Evolutionary conservation across 257 asterid species (phyloP).

Genomic region (Lavandula angustifolia): DNA sequence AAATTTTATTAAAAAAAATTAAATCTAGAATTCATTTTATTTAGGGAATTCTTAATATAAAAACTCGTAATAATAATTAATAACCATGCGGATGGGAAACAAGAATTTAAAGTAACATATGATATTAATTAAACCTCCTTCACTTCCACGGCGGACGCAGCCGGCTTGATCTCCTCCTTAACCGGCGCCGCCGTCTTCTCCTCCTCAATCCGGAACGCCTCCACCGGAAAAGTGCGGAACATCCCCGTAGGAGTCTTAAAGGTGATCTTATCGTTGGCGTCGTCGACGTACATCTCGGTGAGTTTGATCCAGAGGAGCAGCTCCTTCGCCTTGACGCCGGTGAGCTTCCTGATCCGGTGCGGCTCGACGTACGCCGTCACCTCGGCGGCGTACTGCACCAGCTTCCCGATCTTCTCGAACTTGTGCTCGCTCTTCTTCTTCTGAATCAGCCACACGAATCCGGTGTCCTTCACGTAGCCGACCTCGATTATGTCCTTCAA

Average conservation of each 20-base stretch:
- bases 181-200: not conserved
- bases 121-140: conserved; percentile 3
- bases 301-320: conserved; percentile 57
- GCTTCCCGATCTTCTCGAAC: conserved; percentile 54
- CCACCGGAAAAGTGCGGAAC: conserved; percentile 49
- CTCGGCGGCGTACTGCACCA: conserved; percentile 49
- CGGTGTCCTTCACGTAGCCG: conserved; percentile 56
- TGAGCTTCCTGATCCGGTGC: conserved; percentile 47
- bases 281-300: conserved; percentile 50
- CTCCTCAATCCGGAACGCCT: conserved; percentile 52
- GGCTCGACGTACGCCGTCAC: conserved; percentile 33
- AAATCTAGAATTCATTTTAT: too few relatives aligned
- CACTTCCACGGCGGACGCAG: not conserved
- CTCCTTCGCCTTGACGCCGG: conserved; percentile 75
- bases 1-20: too few relatives aligned
- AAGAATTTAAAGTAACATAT: too few relatives aligned
- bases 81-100: too few relatives aligned
- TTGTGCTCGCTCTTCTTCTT: conserved; percentile 52
- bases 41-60: too few relatives aligned
- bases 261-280: conserved; percentile 52
- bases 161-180: conserved; percentile 13
- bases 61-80: too few relatives aligned
- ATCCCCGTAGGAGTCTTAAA: conserved; percentile 67
- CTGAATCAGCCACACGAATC: conserved; percentile 71
- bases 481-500: conserved; percentile 54